These are phyloP conservation scores for Zasmidium angulare DNA, from an alignment of 2,329 filamentous ascomycete genomes.

Conservation along the genomic window DNA sequence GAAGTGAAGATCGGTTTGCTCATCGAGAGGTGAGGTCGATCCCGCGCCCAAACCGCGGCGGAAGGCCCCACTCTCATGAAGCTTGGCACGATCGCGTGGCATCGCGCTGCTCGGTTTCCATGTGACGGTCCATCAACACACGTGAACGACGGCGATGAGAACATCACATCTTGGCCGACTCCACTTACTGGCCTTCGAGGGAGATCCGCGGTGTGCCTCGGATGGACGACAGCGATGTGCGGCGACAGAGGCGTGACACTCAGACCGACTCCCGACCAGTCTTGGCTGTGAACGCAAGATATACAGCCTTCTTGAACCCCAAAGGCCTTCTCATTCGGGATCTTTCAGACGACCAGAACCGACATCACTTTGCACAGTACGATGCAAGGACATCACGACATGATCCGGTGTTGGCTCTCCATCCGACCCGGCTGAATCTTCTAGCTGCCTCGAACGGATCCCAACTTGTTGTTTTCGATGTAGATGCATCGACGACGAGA, in stretches of 20 bases:
- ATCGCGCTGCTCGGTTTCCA: no score
- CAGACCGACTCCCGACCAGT: background rate
- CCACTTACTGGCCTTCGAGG: background rate
- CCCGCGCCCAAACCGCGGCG: background rate
- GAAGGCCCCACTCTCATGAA: background rate
- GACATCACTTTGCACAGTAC: constrained; percentile 9
- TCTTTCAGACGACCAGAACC: constrained; percentile 8
- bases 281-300: constrained; percentile 20
- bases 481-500: constrained; percentile 11
- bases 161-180: no score
- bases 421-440: constrained; percentile 15
- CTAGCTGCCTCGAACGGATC: constrained; percentile 24
- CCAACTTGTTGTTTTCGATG: constrained; percentile 24
- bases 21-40: background rate
- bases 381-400: constrained; percentile 10
- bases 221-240: background rate
- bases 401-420: constrained; percentile 21
- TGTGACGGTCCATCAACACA: background rate
- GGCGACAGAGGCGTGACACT: background rate
- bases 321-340: constrained; percentile 17
- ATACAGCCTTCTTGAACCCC: constrained; percentile 20
- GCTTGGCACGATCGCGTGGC: background rate
- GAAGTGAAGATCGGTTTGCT: background rate
- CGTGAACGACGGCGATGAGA: no score
- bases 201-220: background rate